A percentile compares a stretch with the other conserved stretches of the same genome.
phyloP scores from a whole-genome alignment of 495 filamentous ascomycete genomes.

The Podospora pseudocomata region DNA sequence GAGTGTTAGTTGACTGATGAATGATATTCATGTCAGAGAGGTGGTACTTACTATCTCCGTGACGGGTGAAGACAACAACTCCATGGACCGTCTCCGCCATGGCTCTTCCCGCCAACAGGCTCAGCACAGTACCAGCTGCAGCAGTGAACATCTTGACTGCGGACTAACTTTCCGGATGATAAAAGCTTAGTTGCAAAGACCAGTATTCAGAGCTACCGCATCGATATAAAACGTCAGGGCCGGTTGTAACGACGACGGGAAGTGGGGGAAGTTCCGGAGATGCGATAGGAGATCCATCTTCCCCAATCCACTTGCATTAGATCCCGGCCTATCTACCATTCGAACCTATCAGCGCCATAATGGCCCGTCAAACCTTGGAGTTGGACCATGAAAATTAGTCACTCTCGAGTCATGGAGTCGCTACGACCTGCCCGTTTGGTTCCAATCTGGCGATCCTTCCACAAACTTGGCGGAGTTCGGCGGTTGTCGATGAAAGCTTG shows the following conservation, averaged over 20 bases:
- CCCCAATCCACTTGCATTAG: neutral
- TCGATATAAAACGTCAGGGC: neutral
- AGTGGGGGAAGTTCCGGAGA: neutral
- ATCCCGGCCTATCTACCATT: neutral
- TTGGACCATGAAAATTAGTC: neutral
- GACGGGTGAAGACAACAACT: conserved; percentile 22
- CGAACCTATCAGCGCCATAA: neutral
- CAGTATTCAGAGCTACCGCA: neutral
- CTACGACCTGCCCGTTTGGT: neutral
- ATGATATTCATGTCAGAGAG: neutral
- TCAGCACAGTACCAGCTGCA: neutral
- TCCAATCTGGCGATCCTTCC: conserved; percentile 1
- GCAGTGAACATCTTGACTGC: neutral
- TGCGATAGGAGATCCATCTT: neutral
- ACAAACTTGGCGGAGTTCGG: neutral
- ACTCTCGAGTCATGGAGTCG: neutral
- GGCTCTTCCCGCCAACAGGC: neutral
- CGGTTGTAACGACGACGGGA: no score
- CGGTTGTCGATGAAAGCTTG: neutral
- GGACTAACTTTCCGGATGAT: neutral
- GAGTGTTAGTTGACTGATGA: neutral
- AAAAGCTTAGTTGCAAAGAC: neutral
- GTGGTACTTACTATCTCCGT: conserved; percentile 21
- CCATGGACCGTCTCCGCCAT: conserved; percentile 24
- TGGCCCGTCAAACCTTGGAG: neutral